Base-by-base conservation (phyloP, 2,329 filamentous ascomycete genomes). In the Aspergillus fijiensis region DNA sequence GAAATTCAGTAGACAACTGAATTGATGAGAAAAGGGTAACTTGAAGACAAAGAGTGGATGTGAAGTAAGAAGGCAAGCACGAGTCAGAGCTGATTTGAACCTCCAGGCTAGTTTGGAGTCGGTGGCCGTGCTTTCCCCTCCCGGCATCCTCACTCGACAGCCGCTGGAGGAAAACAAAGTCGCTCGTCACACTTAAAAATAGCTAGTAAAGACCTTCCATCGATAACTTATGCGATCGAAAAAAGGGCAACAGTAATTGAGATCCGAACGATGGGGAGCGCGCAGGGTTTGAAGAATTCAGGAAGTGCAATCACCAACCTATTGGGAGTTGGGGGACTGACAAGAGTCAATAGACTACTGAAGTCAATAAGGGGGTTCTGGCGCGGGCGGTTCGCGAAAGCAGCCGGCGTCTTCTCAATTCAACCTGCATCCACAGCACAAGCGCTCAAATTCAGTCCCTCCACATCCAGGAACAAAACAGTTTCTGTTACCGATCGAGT, bases 301-400 rank as follows among this genome's bases (percentile, higher is more conserved):
- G 55, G 21, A 5, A 19, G n/a, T 19, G 27, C 23, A 33, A 49
- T 19, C n/a, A 52, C 57, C 51, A 49, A 51, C 27, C 27, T 29
- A 29, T 58, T 51, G 59, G 55, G 55, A 39, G 49, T 45, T 49
- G 35, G 48, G 27, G 51, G 51, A 49, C 58, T 42, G 49, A 50
- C 55, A 51, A 51, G 53, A 51, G 48, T 57, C 54, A 49, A 57
- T 23, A 51, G 33, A 12, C 33, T 12, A 35, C 27, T 29, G 23
- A 16, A 12, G 39, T 53, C 35, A 21, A 59, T 54, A 55, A 29
- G 50, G 51, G 51, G 51, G 57, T 16, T 35, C 14, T 53, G 27
- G 55, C 27, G 35, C 51, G 59, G 56, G 49, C 48, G 59, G 47
- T 61, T 61, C 51, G 45, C 59, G 21, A 61, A 52, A 61, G 59